These are phyloP conservation scores for Coleophoma crateriformis DNA, from an alignment of 2,329 filamentous ascomycete species.

Conservation along the genomic window DNA sequence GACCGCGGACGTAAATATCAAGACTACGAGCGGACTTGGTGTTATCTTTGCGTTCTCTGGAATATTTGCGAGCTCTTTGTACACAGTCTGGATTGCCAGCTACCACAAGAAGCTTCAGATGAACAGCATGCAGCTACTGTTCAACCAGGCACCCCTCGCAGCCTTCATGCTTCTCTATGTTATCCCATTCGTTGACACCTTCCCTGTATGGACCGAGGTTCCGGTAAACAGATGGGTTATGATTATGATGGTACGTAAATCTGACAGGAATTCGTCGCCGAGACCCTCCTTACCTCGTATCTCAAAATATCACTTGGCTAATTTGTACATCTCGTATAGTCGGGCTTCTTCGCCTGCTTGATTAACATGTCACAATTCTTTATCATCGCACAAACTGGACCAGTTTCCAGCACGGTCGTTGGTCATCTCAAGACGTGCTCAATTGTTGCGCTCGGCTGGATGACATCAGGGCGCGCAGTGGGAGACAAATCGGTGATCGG, in stretches of 20 bases:
- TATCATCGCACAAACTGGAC: constrained; percentile 55
- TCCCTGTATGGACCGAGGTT: constrained; percentile 50
- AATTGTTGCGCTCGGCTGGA: constrained; percentile 60
- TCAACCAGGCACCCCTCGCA: constrained; percentile 61
- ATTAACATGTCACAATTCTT: constrained; percentile 63
- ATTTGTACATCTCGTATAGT: constrained; percentile 34
- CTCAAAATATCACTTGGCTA: constrained; percentile 11
- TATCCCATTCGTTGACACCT: constrained; percentile 60
- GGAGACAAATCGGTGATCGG: constrained; percentile 50
- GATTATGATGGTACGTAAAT: constrained; percentile 46
- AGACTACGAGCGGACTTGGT: constrained; percentile 52
- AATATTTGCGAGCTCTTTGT: constrained; percentile 60
- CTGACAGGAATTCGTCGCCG: not conserved
- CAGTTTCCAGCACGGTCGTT: constrained; percentile 60
- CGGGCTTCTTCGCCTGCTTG: constrained; percentile 55
- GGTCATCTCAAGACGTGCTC: constrained; percentile 62
- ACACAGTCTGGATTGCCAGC: constrained; percentile 63
- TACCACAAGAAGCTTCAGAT: constrained; percentile 62
- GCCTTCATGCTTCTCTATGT: constrained; percentile 58
- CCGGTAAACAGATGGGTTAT: constrained; percentile 47
- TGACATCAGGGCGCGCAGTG: constrained; percentile 46
- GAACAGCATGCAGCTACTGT: constrained; percentile 63
- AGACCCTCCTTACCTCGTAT: not conserved
- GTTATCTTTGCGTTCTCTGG: constrained; percentile 59
- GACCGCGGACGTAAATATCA: constrained; percentile 38